Evolutionary conservation across 1,284 basidiomycete genomes (phyloP).

Genomic region (Cutaneotrichosporon daszewskae): DNA sequence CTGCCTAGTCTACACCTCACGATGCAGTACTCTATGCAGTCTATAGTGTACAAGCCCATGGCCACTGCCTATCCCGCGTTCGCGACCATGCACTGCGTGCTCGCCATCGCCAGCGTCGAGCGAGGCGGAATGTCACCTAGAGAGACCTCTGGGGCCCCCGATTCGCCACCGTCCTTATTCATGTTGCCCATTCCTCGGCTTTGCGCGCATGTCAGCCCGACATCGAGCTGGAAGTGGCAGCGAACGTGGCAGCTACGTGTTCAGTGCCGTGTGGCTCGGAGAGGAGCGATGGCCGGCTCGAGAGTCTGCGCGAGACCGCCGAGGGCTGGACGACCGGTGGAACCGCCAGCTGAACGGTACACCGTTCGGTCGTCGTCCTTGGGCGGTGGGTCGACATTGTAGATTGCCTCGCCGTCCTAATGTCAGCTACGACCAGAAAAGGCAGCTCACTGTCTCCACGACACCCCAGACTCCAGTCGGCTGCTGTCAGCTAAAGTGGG

Average conservation of each 20-base stretch:
- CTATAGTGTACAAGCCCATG: too few relatives aligned
- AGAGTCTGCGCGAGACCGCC: constrained; percentile 32
- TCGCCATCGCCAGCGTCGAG: too few relatives aligned
- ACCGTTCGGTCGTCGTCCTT: constrained; percentile 28
- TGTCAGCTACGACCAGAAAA: constrained; percentile 6
- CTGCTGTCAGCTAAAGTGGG: constrained; percentile 10
- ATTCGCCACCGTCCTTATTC: constrained; percentile 3
- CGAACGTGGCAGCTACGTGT: background rate
- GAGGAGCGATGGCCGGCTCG: constrained; percentile 17
- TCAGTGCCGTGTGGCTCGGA: background rate
- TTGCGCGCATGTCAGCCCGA: background rate
- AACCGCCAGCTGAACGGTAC: constrained; percentile 25
- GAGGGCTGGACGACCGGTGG: constrained; percentile 26
- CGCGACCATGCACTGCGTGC: too few relatives aligned
- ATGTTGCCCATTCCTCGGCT: too few relatives aligned
- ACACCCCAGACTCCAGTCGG: constrained; percentile 37
- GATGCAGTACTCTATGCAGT: too few relatives aligned
- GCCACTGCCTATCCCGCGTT: too few relatives aligned
- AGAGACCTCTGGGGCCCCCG: background rate
- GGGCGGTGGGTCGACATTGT: constrained; percentile 31
- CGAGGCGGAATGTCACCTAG: too few relatives aligned
- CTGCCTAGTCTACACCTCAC: too few relatives aligned
- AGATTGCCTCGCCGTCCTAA: constrained; percentile 34
- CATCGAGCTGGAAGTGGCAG: background rate
- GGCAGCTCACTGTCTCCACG: constrained; percentile 39